A percentile compares a stretch with the other conserved stretches of the same genome.
These are phyloP conservation scores for Anthostomella pinea DNA, from an alignment of 2,329 filamentous ascomycete species.

Conservation along the genomic window DNA sequence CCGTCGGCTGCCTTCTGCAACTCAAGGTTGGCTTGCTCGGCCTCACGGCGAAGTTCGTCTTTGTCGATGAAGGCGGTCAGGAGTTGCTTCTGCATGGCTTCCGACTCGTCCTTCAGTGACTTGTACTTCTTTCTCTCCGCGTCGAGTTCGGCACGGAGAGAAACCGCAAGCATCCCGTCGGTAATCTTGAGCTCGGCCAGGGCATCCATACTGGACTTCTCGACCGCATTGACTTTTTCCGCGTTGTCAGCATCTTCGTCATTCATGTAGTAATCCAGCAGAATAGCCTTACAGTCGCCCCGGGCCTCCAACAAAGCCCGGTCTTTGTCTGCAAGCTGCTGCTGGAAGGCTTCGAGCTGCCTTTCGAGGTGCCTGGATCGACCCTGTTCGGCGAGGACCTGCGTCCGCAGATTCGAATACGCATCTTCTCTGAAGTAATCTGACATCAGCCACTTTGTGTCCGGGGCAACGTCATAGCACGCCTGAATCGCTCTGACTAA, in stretches of 20 bases:
- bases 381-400: constrained; percentile 49
- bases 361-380: constrained; percentile 41
- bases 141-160: constrained; percentile 57
- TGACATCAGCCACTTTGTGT: constrained; percentile 41
- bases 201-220: constrained; percentile 52
- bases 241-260: constrained; percentile 25
- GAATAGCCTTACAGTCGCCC: constrained; percentile 47
- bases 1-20: constrained; percentile 36
- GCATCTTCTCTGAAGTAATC: constrained; percentile 50
- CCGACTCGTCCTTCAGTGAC: constrained; percentile 48
- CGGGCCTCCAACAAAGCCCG: constrained; percentile 53
- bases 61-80: constrained; percentile 59
- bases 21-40: constrained; percentile 44
- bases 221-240: constrained; percentile 47
- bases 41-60: constrained; percentile 55
- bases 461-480: constrained; percentile 30
- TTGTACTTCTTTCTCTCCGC: constrained; percentile 51
- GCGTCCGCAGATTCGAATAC: constrained; percentile 49
- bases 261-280: constrained; percentile 18
- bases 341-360: constrained; percentile 41
- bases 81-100: constrained; percentile 58
- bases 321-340: constrained; percentile 49
- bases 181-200: constrained; percentile 58
- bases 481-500: constrained; percentile 44
- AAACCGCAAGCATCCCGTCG: constrained; percentile 57